Conservation (phyloP, 2,329 filamentous ascomycete genomes). For the Zymoseptoria tritici region DNA sequence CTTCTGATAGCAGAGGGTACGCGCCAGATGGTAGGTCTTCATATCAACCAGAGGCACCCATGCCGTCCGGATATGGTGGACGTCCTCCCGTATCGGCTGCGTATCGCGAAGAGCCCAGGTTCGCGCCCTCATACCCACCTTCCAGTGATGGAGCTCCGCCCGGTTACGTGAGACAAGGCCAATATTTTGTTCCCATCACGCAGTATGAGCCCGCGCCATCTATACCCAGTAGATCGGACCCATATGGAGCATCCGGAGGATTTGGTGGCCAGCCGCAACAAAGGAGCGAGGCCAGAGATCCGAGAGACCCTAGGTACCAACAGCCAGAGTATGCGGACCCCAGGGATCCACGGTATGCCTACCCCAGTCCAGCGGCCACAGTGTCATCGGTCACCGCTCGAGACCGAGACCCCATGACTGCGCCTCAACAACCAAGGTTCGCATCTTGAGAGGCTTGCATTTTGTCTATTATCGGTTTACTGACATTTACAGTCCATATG, state of each 20-base stretch:
- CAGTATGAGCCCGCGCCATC: slow-evolving; percentile 20
- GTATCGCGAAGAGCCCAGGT: slow-evolving; percentile 26
- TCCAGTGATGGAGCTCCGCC: slow-evolving; percentile 25
- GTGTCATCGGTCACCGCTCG: slow-evolving; percentile 22
- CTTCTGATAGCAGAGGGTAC: slow-evolving; percentile 18
- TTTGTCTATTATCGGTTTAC: slow-evolving; percentile 5
- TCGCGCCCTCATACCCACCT: slow-evolving; percentile 23
- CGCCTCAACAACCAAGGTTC: slow-evolving; percentile 27
- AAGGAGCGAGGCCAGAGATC: slow-evolving; percentile 16
- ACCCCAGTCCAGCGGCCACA: slow-evolving; percentile 30
- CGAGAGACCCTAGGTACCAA: slow-evolving; percentile 22
- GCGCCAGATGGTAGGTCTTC: slow-evolving; percentile 20
- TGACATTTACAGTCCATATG: slow-evolving; percentile 25
- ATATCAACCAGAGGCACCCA: slow-evolving; percentile 20
- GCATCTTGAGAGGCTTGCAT: slow-evolving; percentile 10
- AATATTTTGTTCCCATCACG: slow-evolving; percentile 28
- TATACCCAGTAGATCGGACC: slow-evolving; percentile 22
- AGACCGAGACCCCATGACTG: slow-evolving; percentile 24
- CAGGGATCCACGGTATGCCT: slow-evolving; percentile 23
- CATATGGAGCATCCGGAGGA: slow-evolving; percentile 14
- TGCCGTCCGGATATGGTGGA: slow-evolving; percentile 18
- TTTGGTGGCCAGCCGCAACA: slow-evolving; percentile 19
- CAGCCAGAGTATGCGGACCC: slow-evolving; percentile 27
- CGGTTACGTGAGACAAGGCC: slow-evolving; percentile 29
- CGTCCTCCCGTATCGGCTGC: slow-evolving; percentile 20